Conservation (phyloP, 305 asterid genomes). For the Fraxinus albicans region DNA sequence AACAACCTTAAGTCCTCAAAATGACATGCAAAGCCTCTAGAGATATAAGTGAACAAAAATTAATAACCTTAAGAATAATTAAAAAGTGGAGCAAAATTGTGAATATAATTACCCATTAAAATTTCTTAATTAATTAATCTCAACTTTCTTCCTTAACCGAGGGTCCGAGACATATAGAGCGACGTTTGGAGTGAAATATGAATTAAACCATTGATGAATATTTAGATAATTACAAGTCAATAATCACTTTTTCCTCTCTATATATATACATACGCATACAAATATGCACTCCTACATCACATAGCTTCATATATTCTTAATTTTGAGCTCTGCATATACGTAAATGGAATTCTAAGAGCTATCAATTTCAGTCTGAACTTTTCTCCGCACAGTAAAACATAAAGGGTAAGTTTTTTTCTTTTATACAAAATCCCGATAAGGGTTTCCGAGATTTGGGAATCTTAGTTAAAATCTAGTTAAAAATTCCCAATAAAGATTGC, state of each 20-base stretch:
- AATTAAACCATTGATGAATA: neutral
- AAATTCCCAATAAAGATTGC: neutral
- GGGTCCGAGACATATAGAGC: conserved; percentile 31
- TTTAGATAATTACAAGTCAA: neutral
- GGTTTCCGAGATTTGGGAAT: neutral
- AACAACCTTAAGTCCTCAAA: too few species aligned
- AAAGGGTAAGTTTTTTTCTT: neutral
- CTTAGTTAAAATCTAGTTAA: neutral
- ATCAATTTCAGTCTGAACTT: conserved; percentile 15
- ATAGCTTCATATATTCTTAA: neutral
- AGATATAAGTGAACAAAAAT: too few species aligned
- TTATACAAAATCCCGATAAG: neutral
- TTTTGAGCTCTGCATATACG: conserved; percentile 14
- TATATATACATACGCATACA: neutral
- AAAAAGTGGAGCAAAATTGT: too few species aligned
- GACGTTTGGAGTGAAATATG: conserved; percentile 44
- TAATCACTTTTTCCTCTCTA: neutral
- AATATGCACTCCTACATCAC: neutral
- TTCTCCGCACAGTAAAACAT: neutral
- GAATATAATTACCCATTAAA: too few species aligned
- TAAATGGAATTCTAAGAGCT: conserved; percentile 22
- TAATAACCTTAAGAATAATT: too few species aligned
- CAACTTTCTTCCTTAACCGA: conserved; percentile 28
- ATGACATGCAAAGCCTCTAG: too few species aligned
- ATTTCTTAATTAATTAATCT: neutral